Percentiles rank a stretch among this genome's conserved stretches.
phyloP scores from a whole-genome alignment of 805 yeast genomes.

The Saccharomycopsis oosterbeekiorum region DNA sequence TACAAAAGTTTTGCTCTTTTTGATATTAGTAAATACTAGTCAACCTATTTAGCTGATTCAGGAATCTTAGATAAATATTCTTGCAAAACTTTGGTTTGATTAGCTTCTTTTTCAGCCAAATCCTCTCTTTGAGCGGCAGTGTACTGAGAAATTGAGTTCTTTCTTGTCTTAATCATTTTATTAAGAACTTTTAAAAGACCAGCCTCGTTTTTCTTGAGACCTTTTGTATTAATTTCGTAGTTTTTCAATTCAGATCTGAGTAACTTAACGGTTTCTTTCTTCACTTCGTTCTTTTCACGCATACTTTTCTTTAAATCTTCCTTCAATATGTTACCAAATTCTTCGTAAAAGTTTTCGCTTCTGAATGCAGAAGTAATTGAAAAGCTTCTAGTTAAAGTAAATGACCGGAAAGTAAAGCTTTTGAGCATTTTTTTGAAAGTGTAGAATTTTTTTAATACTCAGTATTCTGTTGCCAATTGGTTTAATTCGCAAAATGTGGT shows the following conservation, averaged over 20 bases:
- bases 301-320: conserved; percentile 15
- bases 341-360: conserved; percentile 9
- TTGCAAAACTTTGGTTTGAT: conserved; percentile 36
- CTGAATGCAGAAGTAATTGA: neutral
- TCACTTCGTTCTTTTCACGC: conserved; percentile 14
- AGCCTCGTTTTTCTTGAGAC: conserved; percentile 27
- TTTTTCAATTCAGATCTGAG: conserved; percentile 36
- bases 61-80: conserved; percentile 33
- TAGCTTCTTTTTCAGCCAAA: conserved; percentile 41
- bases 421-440: neutral
- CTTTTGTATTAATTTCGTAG: conserved; percentile 32
- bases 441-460: too few relatives aligned
- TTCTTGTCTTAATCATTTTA: conserved; percentile 40
- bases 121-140: conserved; percentile 37
- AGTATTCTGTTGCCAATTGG: too few relatives aligned
- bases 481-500: neutral
- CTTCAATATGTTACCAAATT: conserved; percentile 12
- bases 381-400: neutral
- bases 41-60: conserved; percentile 36
- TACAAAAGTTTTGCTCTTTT: neutral
- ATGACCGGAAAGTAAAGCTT: neutral
- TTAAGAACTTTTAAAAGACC: conserved; percentile 29
- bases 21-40: neutral
- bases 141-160: conserved; percentile 41
- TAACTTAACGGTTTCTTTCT: conserved; percentile 36